Conservation (phyloP, 1,284 basidiomycete genomes). For the Microbotryum lychnidis-dioicae region DNA sequence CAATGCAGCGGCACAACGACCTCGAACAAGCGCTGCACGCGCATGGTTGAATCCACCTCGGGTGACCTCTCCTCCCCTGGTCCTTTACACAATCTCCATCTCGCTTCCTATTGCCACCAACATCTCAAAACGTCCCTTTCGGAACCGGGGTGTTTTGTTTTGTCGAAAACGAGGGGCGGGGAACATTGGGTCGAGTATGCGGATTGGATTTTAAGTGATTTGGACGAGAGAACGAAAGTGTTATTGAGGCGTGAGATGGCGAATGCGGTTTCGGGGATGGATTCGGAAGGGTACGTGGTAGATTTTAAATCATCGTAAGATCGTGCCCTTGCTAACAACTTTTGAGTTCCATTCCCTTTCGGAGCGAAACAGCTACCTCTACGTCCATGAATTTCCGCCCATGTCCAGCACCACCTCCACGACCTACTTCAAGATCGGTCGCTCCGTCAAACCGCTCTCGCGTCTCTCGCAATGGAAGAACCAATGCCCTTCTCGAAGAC, state of each 20-base stretch:
- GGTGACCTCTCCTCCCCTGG: neutral
- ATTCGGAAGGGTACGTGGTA: constrained; percentile 20
- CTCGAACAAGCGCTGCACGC: constrained; percentile 21
- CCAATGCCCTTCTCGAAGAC: constrained; percentile 2
- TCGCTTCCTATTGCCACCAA: constrained; percentile 29
- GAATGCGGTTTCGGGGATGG: constrained; percentile 9
- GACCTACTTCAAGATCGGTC: constrained; percentile 17
- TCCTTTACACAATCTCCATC: neutral
- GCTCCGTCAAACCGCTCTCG: constrained; percentile 15
- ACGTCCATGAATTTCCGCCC: no score
- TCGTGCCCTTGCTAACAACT: no score
- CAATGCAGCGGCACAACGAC: constrained; percentile 31
- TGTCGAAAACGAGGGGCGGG: neutral
- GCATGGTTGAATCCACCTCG: constrained; percentile 8
- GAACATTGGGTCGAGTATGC: constrained; percentile 21
- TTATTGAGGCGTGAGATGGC: constrained; percentile 29
- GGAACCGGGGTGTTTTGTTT: neutral
- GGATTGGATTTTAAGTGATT: constrained; percentile 22
- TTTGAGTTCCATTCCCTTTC: no score
- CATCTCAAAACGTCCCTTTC: constrained; percentile 13
- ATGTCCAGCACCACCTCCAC: no score
- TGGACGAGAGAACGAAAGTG: constrained; percentile 27
- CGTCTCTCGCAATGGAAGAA: constrained; percentile 8
- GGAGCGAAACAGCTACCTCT: no score
- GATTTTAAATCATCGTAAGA: no score